These are phyloP conservation scores for Phytophthora quininea DNA, from an alignment of 352 stramenopile genomes.

Conservation along the genomic window DNA sequence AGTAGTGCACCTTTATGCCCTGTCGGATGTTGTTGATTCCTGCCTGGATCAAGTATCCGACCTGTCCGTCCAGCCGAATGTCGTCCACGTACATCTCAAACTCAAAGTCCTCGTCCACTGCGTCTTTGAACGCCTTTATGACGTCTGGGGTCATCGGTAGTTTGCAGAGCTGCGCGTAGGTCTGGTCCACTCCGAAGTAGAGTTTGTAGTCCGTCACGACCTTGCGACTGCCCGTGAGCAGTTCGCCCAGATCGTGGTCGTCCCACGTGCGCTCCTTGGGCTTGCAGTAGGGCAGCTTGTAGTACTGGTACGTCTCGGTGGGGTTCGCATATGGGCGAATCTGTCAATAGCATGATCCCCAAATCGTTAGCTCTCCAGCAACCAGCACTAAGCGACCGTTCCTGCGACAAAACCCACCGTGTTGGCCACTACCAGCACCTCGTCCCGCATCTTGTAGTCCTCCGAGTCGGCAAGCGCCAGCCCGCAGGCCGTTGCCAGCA, in stretches of 20 bases:
- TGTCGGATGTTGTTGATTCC: conserved; percentile 35
- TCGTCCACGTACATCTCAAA: conserved; percentile 99
- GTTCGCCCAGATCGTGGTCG: conserved; percentile 93
- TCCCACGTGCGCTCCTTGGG: conserved; percentile 85
- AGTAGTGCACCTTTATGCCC: conserved; percentile 83
- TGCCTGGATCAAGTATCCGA: conserved; percentile 89
- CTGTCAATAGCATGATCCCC: conserved; percentile 20
- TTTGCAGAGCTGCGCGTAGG: conserved; percentile 92
- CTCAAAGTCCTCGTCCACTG: conserved; percentile 97
- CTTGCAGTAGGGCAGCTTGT: conserved; percentile 97
- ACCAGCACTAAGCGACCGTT: background rate
- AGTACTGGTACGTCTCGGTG: conserved; percentile 99
- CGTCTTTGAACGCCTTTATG: conserved; percentile 92
- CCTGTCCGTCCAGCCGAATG: conserved; percentile 95
- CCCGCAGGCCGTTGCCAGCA: conserved; percentile 12
- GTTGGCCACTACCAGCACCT: conserved; percentile 76
- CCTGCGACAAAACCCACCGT: conserved; percentile 41
- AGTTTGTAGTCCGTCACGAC: conserved; percentile 86
- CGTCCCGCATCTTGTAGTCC: conserved; percentile 60
- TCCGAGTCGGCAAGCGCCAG: conserved; percentile 19
- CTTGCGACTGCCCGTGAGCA: conserved; percentile 96
- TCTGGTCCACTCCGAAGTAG: conserved; percentile 82
- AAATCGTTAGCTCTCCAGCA: conserved; percentile 3
- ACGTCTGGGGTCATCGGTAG: conserved; percentile 76
- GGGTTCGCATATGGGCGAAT: conserved; percentile 97